Percentiles rank a stretch among this genome's conserved stretches.
Evolutionary conservation across 257 asterid genomes (phyloP).

Genomic region (Leptodermis oblonga): DNA sequence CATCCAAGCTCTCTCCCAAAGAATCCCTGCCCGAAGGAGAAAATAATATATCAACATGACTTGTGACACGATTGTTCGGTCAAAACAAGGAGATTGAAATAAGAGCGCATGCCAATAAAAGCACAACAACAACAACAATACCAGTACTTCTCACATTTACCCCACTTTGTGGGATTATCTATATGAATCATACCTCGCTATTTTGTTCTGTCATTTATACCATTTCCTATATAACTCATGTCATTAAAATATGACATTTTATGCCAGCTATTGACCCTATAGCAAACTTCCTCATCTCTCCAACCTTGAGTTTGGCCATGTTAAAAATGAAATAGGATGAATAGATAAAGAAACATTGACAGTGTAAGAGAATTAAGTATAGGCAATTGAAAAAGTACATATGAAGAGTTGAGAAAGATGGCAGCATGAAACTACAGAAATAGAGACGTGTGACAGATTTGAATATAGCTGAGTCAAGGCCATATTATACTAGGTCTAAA

Average conservation of each 20-base stretch:
- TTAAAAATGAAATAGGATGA: too few species aligned
- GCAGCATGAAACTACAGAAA: neutral
- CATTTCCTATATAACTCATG: neutral
- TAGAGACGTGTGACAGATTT: neutral
- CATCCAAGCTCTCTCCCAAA: conserved; percentile 90
- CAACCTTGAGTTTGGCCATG: too few species aligned
- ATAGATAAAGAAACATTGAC: too few species aligned
- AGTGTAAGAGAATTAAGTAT: neutral
- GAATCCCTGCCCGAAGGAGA: conserved; percentile 52
- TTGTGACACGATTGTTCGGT: neutral
- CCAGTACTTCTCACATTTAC: too few species aligned
- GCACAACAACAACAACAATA: too few species aligned
- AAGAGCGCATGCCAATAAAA: neutral
- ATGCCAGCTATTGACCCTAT: too few species aligned
- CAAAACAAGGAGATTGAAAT: neutral
- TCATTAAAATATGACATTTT: too few species aligned
- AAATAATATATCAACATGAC: neutral
- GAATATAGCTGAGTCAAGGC: neutral
- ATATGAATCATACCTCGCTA: neutral
- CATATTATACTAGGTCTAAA: neutral
- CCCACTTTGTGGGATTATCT: neutral
- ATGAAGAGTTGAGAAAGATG: neutral
- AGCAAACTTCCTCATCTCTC: too few species aligned
- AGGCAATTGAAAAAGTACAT: neutral
- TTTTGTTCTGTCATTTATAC: neutral